Base-by-base conservation (phyloP, 331 rosid species). In the Dryas integrifolia region DNA sequence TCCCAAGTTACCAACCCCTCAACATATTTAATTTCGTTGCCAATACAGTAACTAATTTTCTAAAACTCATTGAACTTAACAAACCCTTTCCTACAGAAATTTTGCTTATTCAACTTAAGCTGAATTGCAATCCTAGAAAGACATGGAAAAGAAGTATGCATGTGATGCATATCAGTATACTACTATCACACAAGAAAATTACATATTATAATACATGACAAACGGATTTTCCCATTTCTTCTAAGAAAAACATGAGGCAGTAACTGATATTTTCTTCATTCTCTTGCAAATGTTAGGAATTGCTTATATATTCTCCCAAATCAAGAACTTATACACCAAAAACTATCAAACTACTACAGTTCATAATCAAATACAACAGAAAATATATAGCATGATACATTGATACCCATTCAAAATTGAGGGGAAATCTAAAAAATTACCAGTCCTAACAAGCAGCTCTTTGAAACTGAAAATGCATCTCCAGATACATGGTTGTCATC, bases 371-470 rank as follows among this genome's bases (percentile, higher is more conserved):
- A 43, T 15, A 70, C 1, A 13, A 43, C 66, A 58, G 7, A 35
- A 72, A 5, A 48, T 43, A 56, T 16, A 26, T 52, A 21, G 47
- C 47, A 41, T 59, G 35, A 15, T 21, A 21, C 24, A 21, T 21
- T 21, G 24, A 21, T 8, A 77, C 3, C 59, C 46, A 44, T 67
- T 38, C 43, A 65, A 41, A 4, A 69, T 8, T 24, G 9, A 56
- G 45, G 41, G 55, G 74, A 77, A 43, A 12, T 40, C 60, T 57
- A 55, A 62, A 69, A 60, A 69, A 81, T 72, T 89, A 94, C 98
- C 97, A 78, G 80, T 74, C 56, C 82, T 81, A 94, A 86, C 85
- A 94, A 85, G 84, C 92, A 91, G 77, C 82, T 80, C 75, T 79
- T 72, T 69, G 48, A 72, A 82, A 72, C 73, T 64, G 86, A 73